Evolutionary conservation across 352 stramenopile species (phyloP).

Genomic region (Globisporangium apiculatum): DNA sequence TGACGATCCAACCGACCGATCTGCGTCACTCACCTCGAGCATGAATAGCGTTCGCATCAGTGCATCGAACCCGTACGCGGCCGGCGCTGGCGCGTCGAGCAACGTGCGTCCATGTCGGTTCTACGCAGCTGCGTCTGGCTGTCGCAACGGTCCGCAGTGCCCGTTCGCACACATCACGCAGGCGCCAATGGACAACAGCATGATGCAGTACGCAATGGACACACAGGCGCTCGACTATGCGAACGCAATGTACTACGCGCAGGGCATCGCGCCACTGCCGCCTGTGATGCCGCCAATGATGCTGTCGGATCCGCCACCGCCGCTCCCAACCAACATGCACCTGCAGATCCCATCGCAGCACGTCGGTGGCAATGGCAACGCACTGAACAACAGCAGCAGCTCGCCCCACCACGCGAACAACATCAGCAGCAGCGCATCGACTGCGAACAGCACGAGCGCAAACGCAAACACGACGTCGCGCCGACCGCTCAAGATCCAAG

Average conservation of each 20-base stretch:
- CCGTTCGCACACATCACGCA: constrained; percentile 36
- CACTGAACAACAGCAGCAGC: neutral
- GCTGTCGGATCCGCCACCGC: constrained; percentile 13
- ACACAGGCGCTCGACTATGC: constrained; percentile 16
- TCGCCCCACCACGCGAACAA: constrained; percentile 7
- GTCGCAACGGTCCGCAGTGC: constrained; percentile 58
- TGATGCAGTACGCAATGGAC: constrained; percentile 16
- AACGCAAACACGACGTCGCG: constrained; percentile 10
- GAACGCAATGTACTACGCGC: constrained; percentile 16
- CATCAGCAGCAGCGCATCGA: constrained; percentile 4
- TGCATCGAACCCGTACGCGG: constrained; percentile 33
- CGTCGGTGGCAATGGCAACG: too few species aligned
- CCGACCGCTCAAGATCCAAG: constrained; percentile 52
- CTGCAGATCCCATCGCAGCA: constrained; percentile 8
- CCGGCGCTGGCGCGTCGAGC: constrained; percentile 5
- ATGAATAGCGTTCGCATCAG: constrained; percentile 14
- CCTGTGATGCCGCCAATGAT: constrained; percentile 22
- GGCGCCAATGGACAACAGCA: neutral
- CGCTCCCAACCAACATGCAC: neutral
- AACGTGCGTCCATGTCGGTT: constrained; percentile 39
- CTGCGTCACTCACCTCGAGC: constrained; percentile 1
- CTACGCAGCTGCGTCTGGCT: constrained; percentile 42
- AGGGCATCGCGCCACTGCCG: constrained; percentile 11
- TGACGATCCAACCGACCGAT: neutral
- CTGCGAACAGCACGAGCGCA: neutral